Evolutionary conservation across 2,329 filamentous ascomycete species (phyloP).

Genomic region (Hortaea sp.): DNA sequence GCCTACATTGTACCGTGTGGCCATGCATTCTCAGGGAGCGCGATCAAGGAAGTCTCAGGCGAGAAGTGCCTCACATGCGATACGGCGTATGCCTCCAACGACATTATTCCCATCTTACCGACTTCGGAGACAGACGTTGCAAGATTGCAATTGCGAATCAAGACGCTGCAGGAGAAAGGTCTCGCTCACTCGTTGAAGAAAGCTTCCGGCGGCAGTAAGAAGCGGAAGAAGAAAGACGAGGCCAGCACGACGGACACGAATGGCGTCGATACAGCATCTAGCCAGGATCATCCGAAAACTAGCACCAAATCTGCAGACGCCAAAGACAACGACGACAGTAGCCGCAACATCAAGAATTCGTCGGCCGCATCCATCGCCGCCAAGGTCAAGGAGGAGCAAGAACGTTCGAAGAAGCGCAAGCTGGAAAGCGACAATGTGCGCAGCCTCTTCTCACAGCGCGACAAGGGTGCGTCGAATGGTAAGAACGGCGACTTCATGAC

Average conservation of each 20-base stretch:
- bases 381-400: constrained; percentile 78
- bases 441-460: constrained; percentile 35
- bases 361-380: constrained; percentile 77
- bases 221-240: constrained; percentile 58
- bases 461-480: constrained; percentile 25
- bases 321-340: constrained; percentile 3
- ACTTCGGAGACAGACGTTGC: constrained; percentile 60
- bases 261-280: not conserved
- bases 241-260: constrained; percentile 24
- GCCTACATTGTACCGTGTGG: constrained; percentile 92
- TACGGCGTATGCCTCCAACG: constrained; percentile 58
- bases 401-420: constrained; percentile 70
- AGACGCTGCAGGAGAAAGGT: constrained; percentile 59
- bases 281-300: not conserved
- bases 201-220: constrained; percentile 48
- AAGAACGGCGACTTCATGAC: constrained; percentile 43
- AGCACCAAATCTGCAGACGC: constrained; percentile 6
- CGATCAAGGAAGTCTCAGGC: constrained; percentile 54
- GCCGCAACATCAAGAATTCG: constrained; percentile 68
- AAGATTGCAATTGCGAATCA: constrained; percentile 54
- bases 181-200: constrained; percentile 87
- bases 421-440: constrained; percentile 46
- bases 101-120: constrained; percentile 76
- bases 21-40: constrained; percentile 82
- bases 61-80: constrained; percentile 61